Conservation (phyloP, 768 basidiomycete genomes). For the Boletus speciosus region DNA sequence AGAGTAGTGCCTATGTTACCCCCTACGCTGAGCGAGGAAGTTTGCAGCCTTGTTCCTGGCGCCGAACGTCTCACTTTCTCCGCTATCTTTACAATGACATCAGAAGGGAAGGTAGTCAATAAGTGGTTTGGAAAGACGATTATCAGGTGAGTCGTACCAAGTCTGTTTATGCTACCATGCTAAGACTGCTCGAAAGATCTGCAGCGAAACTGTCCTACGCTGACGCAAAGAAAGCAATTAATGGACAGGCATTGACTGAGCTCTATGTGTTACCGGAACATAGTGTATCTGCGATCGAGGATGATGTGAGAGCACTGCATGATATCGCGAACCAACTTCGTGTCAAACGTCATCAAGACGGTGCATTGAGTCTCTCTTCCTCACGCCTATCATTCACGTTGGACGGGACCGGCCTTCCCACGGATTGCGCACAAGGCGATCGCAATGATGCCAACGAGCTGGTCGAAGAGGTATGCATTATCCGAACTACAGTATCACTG, state of each 20-base stretch:
- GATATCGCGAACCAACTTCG: slow-evolving; percentile 71
- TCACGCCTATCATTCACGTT: slow-evolving; percentile 72
- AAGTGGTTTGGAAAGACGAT: slow-evolving; percentile 95
- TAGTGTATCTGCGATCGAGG: slow-evolving; percentile 55
- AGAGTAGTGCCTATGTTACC: slow-evolving; percentile 97
- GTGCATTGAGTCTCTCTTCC: slow-evolving; percentile 70
- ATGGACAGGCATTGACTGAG: slow-evolving; percentile 58
- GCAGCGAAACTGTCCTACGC: slow-evolving; percentile 80
- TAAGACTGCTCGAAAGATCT: slow-evolving; percentile 51
- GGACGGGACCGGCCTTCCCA: slow-evolving; percentile 74
- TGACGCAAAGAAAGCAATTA: slow-evolving; percentile 79
- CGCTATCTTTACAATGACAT: slow-evolving; percentile 78
- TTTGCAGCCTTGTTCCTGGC: slow-evolving; percentile 88
- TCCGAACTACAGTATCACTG: neutral
- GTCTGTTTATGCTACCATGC: neutral
- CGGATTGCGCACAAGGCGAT: slow-evolving; percentile 69
- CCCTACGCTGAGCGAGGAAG: slow-evolving; percentile 84
- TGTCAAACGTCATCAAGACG: slow-evolving; percentile 69
- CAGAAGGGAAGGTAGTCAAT: slow-evolving; percentile 76
- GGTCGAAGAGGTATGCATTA: slow-evolving; percentile 75
- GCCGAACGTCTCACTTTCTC: slow-evolving; percentile 91
- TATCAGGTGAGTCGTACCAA: slow-evolving; percentile 60
- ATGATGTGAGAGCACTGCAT: slow-evolving; percentile 71
- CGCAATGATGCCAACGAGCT: slow-evolving; percentile 71
- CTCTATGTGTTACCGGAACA: slow-evolving; percentile 58